phyloP scores from a whole-genome alignment of 176 grass and related monocot species.

The Lolium multiflorum region DNA sequence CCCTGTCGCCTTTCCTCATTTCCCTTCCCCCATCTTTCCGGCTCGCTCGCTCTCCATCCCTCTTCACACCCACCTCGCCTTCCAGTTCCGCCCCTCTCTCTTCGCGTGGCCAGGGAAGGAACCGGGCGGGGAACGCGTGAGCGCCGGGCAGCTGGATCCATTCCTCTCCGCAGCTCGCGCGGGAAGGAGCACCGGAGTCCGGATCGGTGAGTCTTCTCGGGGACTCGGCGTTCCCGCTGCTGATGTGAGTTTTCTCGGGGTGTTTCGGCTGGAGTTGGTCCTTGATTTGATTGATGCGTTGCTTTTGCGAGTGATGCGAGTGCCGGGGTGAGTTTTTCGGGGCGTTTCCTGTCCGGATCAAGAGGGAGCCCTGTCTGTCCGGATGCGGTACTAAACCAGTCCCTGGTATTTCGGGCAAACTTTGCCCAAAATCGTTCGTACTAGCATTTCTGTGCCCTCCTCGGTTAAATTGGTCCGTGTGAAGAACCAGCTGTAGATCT shows the following conservation, averaged over 20 bases:
- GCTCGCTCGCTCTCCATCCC: not conserved
- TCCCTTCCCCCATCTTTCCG: not conserved
- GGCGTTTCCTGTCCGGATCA: conserved; percentile 9
- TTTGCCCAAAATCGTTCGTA: not conserved
- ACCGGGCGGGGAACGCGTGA: not conserved
- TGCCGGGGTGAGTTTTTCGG: not conserved
- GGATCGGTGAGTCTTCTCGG: not conserved
- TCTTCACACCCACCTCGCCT: conserved; percentile 22
- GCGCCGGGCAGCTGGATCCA: not conserved
- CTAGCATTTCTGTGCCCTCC: not conserved
- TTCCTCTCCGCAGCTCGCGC: not conserved
- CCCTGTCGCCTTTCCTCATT: not conserved
- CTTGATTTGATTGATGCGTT: not conserved
- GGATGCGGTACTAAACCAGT: not conserved
- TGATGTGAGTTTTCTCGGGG: conserved; percentile 34
- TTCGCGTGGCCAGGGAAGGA: conserved; percentile 5
- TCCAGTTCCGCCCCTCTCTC: not conserved
- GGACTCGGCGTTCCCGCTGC: too few relatives aligned
- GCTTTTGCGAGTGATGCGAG: not conserved
- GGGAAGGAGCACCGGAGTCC: not conserved
- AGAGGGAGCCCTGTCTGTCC: not conserved
- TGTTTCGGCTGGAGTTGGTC: too few relatives aligned
- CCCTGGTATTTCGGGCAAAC: not conserved
- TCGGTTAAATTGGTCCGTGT: not conserved
- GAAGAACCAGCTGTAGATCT: conserved; percentile 34